Base-by-base conservation (phyloP, 139 green algal genomes). In the Chlorella sp. region DNA sequence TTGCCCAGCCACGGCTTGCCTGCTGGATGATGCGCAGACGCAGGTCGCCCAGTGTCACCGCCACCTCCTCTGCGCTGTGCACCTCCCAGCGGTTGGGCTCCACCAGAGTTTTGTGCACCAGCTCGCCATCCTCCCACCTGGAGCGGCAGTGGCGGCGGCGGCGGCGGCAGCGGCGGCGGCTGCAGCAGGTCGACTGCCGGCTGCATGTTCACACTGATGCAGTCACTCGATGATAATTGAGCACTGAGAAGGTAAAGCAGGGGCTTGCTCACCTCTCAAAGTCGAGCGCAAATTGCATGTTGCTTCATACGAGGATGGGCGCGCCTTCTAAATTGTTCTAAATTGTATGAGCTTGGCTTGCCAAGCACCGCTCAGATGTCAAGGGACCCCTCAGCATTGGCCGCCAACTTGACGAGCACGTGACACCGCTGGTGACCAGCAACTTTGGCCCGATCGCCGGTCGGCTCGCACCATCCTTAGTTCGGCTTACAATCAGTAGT, bases 91-190 rank as follows among this genome's bases (percentile, higher is more conserved):
- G 81, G 69, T 92, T 84, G 18, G 92, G 92, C 21, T 60, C 66
- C 0, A 71, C 3, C 15, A 93, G 60, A 22, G 22, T 32, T 32
- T 68, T 86, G 22, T 57, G 81, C 14, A 92, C 77, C 40, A 87
- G 73, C 64, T 94, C 53, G 32, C 92, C 92, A 64, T 94, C 92
- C 81, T 94, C 92, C 92, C 92, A 94, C 22, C 92, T 91, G 42
- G 60, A 19, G 78, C 9, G 40, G 14, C 0, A n/a, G 64, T 18
- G 24, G 11, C 30, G 53, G 48, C 48, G 53, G 48, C 48, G 32
- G 53, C 39, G 53, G 81, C 42, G 79, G 40, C 40, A 36, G 36
- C 26, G 60, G 81, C 57, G 57, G 81, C n/a, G 57, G 53, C n/a
- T 48, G 12, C 14, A 19, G 14, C 9, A 24, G 30, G 32, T 53